Base-by-base conservation (phyloP, 208 protist species). In the Trypanosoma rangeli region DNA sequence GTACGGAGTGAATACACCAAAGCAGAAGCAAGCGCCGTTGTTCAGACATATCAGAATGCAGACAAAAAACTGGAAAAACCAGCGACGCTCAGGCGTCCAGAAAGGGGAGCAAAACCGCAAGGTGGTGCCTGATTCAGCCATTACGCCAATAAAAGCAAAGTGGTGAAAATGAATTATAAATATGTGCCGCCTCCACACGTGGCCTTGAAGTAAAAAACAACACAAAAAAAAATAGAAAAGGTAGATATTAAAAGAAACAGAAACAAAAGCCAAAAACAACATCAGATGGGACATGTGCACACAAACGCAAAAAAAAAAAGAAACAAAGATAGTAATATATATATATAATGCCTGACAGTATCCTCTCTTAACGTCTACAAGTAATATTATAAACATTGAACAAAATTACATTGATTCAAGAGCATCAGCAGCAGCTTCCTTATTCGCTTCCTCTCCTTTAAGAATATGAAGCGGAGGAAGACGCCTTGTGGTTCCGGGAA, bases 1-100 rank as follows among this genome's bases (percentile, higher is more conserved):
- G 72, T 71, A 87, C 0, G 84, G 83, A 46, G 80, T 91, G 72
- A 92, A 89, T 61, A 94, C 82, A 50, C 75, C 83, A 60, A 92
- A 94, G 48, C 77, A 84, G 63, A 94, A 94, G 65, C 85, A 92
- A 7, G 89, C 86, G 31, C 85, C 84, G 64, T 94, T 94, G 74
- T 86, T 89, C 5, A 92, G 66, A 61, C 84, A 88, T 26, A 94
- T 77, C 24, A 92, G 70, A 60, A 94, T 88, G 67, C 84, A 80
- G 7, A 94, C 70, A 70, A 86, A 92, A 61, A 94, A 90, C 60
- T 90, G 86, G 22, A 84, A 64, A 71, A 94, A 91, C 86, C 84
- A 92, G 49, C 76, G 67, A 52, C 81, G 82, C 60, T 94, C 89
- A 13, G 85, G 42, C 0, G 77, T 70, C 60, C 73, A 74, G 0